Base-by-base conservation (phyloP, 2,329 filamentous ascomycete species). In the Trichoderma endophyticum region DNA sequence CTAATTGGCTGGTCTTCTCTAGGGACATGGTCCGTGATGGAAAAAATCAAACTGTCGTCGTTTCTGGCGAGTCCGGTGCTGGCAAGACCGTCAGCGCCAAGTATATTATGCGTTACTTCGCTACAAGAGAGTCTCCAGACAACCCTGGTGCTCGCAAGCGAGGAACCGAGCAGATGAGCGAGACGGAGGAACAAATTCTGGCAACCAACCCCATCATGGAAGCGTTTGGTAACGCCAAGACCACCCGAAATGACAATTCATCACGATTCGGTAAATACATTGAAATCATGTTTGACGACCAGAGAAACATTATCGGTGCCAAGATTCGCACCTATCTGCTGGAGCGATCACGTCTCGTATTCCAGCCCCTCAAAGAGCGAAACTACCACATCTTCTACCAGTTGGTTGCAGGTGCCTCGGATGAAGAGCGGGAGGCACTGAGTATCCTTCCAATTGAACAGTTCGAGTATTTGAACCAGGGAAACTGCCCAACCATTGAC, bases 381-480 rank as follows among this genome's bases (percentile, higher is more conserved):
- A 99, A 99, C 82, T 99, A 99, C 84, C 96, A 99, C 83, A 95
- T 99, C 78, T 99, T 99, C 84, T 99, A 99, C 82, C 96, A 99
- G 82, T 88, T 99, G 66, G 91, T 98, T 60, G 94, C 95, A 64
- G 96, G 97, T 80, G 93, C 95, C n/a, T 91, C 93, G 2, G 93
- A 97, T 36, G 87, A 89, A 74, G 92, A 98, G 82, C 91, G 91
- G 64, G 88, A 95, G 79, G 91, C 95, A 76, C 87, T 98, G 72
- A 89, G 90, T 57, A 84, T 99, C 73, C 84, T 94, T 59, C 89
- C 94, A 0, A 89, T 97, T 60, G 95, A 98, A 79, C 91, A 98
- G 77, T 99, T 96, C 77, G 93, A 97, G 79, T 99, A 98, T 81
- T 86, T 98, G 74, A 99, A 98, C 81, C 96, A 99, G 82, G 96